A percentile compares a stretch with the other conserved stretches of the same genome.
Conservation (phyloP, 2,329 filamentous ascomycete species). For the Talaromyces sp. region DNA sequence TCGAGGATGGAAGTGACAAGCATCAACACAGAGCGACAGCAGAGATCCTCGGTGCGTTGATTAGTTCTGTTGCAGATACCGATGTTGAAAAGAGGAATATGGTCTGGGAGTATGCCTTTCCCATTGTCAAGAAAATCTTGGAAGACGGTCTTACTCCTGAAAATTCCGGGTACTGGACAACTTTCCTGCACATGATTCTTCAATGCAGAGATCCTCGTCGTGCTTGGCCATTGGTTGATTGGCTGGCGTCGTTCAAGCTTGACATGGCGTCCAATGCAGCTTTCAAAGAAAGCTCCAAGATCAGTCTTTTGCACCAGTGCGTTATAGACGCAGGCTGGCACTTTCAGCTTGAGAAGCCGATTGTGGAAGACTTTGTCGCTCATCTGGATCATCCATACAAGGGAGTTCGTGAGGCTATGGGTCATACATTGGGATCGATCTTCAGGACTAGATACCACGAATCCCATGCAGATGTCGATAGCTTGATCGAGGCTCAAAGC, state of each 20-base stretch:
- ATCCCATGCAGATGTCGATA: constrained; percentile 76
- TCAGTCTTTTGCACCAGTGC: constrained; percentile 82
- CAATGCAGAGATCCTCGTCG: constrained; percentile 87
- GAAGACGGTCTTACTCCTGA: constrained; percentile 91
- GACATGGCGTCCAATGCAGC: constrained; percentile 95
- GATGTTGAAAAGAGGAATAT: constrained; percentile 68
- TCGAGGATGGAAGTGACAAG: constrained; percentile 91
- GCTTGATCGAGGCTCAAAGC: constrained; percentile 75
- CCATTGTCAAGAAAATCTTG: constrained; percentile 80
- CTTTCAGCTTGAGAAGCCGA: constrained; percentile 84
- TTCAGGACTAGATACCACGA: constrained; percentile 92
- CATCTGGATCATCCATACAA: constrained; percentile 98
- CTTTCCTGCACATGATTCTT: constrained; percentile 83
- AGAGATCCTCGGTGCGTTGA: constrained; percentile 83
- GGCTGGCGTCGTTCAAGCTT: constrained; percentile 77
- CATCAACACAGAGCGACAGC: constrained; percentile 95
- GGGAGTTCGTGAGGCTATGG: constrained; percentile 91
- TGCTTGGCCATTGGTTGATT: constrained; percentile 79
- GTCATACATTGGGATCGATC: constrained; percentile 80
- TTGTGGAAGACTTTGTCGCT: constrained; percentile 80
- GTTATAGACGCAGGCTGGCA: constrained; percentile 93
- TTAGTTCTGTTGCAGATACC: constrained; percentile 77
- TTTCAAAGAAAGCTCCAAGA: constrained; percentile 98
- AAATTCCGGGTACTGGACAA: constrained; percentile 91
- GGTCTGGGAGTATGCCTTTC: constrained; percentile 87